phyloP scores from a whole-genome alignment of 1,284 basidiomycete species.

The Ustilago loliicola region DNA sequence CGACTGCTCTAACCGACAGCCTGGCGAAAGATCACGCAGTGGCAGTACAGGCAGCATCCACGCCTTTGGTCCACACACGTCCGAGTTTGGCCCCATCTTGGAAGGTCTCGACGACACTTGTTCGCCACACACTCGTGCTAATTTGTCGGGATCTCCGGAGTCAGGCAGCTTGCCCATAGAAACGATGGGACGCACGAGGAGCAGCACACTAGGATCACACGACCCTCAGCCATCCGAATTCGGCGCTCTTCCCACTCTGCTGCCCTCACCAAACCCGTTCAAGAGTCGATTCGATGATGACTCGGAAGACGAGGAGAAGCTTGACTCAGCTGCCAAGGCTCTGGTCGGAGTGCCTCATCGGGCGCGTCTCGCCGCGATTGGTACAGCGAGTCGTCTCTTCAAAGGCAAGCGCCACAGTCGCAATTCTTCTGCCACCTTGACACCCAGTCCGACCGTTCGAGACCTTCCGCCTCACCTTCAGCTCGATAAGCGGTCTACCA shows the following conservation, averaged over 20 bases:
- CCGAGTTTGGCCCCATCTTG: conserved; percentile 12
- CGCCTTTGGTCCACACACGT: neutral
- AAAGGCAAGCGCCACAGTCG: conserved; percentile 29
- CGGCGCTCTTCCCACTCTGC: neutral
- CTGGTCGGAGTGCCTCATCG: conserved; percentile 13
- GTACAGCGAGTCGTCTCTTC: conserved; percentile 44
- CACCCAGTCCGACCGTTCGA: neutral
- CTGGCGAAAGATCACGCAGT: neutral
- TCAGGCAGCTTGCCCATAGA: neutral
- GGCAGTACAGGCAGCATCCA: neutral
- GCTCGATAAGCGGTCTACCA: conserved; percentile 3
- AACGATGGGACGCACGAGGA: neutral
- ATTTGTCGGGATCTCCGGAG: neutral
- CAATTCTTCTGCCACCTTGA: conserved; percentile 7
- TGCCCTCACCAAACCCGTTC: conserved; percentile 10
- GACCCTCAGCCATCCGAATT: neutral
- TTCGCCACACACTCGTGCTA: neutral
- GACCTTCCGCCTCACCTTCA: neutral
- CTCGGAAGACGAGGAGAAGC: conserved; percentile 49
- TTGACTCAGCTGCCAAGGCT: conserved; percentile 5
- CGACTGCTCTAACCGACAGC: neutral
- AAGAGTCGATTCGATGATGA: conserved; percentile 49
- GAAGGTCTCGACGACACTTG: neutral
- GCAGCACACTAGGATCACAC: conserved; percentile 18
- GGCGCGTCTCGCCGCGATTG: conserved; percentile 38